Evolutionary conservation across 2,329 filamentous ascomycete species (phyloP).

Genomic region (Colletotrichum liriopes): DNA sequence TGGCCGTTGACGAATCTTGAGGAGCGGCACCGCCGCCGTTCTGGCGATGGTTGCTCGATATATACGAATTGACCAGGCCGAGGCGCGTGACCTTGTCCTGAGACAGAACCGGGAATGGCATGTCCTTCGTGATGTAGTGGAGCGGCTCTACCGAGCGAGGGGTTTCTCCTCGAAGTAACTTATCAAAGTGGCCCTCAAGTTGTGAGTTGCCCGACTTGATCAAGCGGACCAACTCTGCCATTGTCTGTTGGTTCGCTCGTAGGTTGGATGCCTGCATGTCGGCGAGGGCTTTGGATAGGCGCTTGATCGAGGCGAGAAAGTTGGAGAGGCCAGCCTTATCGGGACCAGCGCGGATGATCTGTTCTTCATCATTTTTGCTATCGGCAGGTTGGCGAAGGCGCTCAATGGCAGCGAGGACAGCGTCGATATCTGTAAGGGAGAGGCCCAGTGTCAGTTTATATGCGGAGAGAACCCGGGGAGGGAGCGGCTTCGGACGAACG

Average conservation of each 20-base stretch:
- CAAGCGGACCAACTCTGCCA: slow-evolving; percentile 83
- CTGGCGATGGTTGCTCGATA: slow-evolving; percentile 74
- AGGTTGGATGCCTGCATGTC: slow-evolving; percentile 94
- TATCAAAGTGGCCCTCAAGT: slow-evolving; percentile 87
- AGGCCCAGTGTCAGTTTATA: slow-evolving; percentile 42
- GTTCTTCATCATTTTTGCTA: slow-evolving; percentile 91
- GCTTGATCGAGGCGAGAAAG: slow-evolving; percentile 91
- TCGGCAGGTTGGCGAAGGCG: slow-evolving; percentile 91
- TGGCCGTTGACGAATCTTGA: slow-evolving; percentile 80
- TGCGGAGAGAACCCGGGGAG: background rate
- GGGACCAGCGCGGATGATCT: slow-evolving; percentile 90
- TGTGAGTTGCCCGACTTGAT: slow-evolving; percentile 86
- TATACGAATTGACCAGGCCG: slow-evolving; percentile 83
- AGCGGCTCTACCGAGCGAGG: slow-evolving; percentile 88
- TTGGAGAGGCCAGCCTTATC: slow-evolving; percentile 85
- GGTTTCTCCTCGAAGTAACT: slow-evolving; percentile 81
- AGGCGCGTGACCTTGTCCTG: slow-evolving; percentile 83
- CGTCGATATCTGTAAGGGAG: slow-evolving; percentile 79
- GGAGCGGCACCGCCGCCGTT: slow-evolving; percentile 56
- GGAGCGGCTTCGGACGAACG: slow-evolving; percentile 48
- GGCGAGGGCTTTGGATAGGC: slow-evolving; percentile 85
- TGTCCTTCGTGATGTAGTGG: slow-evolving; percentile 92
- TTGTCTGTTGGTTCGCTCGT: slow-evolving; percentile 90
- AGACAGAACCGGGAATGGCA: slow-evolving; percentile 84
- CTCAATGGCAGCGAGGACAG: slow-evolving; percentile 88